These are phyloP conservation scores for Gossypium turneri DNA, from an alignment of 345 rosid species.

Conservation along the genomic window DNA sequence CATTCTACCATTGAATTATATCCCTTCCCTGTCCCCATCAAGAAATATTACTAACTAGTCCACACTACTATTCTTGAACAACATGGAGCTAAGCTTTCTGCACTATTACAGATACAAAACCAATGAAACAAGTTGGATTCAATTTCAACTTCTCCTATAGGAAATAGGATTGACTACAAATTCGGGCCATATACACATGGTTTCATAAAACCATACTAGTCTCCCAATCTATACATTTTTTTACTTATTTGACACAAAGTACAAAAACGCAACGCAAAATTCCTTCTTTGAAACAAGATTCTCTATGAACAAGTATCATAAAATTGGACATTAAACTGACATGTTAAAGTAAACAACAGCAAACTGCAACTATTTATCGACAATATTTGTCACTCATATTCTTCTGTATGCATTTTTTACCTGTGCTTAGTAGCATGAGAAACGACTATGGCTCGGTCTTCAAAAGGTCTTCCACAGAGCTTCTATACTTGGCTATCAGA, in stretches of 20 bases:
- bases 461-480: constrained; percentile 56
- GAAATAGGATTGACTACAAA: background rate
- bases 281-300: background rate
- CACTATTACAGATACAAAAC: background rate
- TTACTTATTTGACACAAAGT: background rate
- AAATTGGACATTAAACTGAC: background rate
- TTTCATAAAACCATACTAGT: background rate
- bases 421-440: background rate
- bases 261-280: background rate
- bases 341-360: background rate
- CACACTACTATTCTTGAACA: background rate
- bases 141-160: background rate
- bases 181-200: background rate
- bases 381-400: background rate
- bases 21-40: background rate
- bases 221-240: background rate
- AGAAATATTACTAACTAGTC: background rate
- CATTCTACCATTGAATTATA: no score
- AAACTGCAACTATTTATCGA: background rate
- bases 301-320: background rate
- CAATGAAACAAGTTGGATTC: background rate
- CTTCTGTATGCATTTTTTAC: background rate
- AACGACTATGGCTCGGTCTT: constrained; percentile 44
- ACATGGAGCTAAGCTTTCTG: background rate
- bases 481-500: constrained; percentile 52